phyloP scores from a whole-genome alignment of 148 eudicot genomes.

The Cornus florida region DNA sequence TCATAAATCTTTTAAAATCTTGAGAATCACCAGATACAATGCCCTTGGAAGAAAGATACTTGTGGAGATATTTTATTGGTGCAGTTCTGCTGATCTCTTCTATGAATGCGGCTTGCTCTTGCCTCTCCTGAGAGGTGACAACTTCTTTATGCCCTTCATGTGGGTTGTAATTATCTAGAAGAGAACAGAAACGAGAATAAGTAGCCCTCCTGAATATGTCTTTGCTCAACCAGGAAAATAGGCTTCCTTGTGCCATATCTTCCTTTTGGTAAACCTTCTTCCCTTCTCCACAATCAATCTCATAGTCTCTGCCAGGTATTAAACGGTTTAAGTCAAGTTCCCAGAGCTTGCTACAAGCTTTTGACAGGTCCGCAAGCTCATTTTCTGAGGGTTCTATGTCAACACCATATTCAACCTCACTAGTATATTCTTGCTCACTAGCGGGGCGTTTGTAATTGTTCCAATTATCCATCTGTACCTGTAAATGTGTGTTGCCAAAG shows the following conservation, averaged over 20 bases:
- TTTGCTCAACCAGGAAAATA: slow-evolving; percentile 74
- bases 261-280: slow-evolving; percentile 72
- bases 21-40: slow-evolving; percentile 42
- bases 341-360: slow-evolving; percentile 92
- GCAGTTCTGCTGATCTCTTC: slow-evolving; percentile 99
- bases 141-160: slow-evolving; percentile 73
- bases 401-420: slow-evolving; percentile 46
- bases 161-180: slow-evolving; percentile 95
- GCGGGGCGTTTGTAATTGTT: slow-evolving; percentile 63
- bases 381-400: slow-evolving; percentile 60
- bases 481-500: slow-evolving; percentile 11
- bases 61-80: slow-evolving; percentile 84
- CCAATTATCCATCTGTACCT: slow-evolving; percentile 77
- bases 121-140: slow-evolving; percentile 73
- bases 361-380: slow-evolving; percentile 69
- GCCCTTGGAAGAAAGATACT: slow-evolving; percentile 60
- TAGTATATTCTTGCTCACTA: slow-evolving; percentile 68
- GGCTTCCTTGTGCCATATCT: slow-evolving; percentile 77
- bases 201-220: slow-evolving; percentile 69
- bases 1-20: slow-evolving; percentile 71
- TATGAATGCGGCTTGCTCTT: slow-evolving; percentile 82
- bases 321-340: slow-evolving; percentile 87
- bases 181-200: slow-evolving; percentile 77
- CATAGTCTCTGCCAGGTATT: slow-evolving; percentile 75
- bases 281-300: slow-evolving; percentile 91